Percentiles rank a stretch among this genome's conserved stretches.
Conservation (phyloP, 179 eudicot genomes). For the Silene vulgaris region DNA sequence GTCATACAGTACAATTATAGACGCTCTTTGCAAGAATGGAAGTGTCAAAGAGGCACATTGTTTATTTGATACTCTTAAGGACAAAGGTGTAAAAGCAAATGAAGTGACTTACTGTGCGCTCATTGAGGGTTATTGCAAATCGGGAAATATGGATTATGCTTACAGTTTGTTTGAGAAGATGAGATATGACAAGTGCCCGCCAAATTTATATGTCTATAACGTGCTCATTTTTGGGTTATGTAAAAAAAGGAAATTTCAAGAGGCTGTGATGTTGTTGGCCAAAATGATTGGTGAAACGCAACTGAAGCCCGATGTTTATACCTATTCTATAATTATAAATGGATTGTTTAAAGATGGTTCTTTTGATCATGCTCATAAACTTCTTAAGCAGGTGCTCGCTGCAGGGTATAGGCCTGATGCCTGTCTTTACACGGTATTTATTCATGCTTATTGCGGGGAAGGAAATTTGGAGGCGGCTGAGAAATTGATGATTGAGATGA, state of each 20-base stretch:
- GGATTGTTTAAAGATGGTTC: conserved; percentile 56
- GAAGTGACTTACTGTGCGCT: conserved; percentile 50
- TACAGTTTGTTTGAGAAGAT: conserved; percentile 40
- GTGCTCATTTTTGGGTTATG: conserved; percentile 55
- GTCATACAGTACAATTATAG: conserved; percentile 52
- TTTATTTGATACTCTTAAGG: conserved; percentile 42
- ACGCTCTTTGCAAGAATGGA: conserved; percentile 50
- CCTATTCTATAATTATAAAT: conserved; percentile 60
- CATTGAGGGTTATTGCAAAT: conserved; percentile 51
- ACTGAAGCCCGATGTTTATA: conserved; percentile 44
- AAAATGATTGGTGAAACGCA: conserved; percentile 41
- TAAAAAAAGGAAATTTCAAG: conserved; percentile 37
- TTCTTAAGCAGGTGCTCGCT: conserved; percentile 50
- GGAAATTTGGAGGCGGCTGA: conserved; percentile 70
- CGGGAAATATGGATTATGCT: conserved; percentile 44
- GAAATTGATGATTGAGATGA: conserved; percentile 56
- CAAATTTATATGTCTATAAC: conserved; percentile 53
- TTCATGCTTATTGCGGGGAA: conserved; percentile 58
- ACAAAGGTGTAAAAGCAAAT: conserved; percentile 49
- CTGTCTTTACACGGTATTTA: conserved; percentile 65
- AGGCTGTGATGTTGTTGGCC: conserved; percentile 38
- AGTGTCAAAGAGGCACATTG: conserved; percentile 44
- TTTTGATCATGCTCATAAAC: conserved; percentile 52
- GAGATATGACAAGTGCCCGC: conserved; percentile 43
- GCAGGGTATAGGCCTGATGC: conserved; percentile 67